Evolutionary conservation across 1,139 yeast species (phyloP), one percentile per base, ranked within the genome.

Genomic region (Saccharomycopsis phalli): DNA sequence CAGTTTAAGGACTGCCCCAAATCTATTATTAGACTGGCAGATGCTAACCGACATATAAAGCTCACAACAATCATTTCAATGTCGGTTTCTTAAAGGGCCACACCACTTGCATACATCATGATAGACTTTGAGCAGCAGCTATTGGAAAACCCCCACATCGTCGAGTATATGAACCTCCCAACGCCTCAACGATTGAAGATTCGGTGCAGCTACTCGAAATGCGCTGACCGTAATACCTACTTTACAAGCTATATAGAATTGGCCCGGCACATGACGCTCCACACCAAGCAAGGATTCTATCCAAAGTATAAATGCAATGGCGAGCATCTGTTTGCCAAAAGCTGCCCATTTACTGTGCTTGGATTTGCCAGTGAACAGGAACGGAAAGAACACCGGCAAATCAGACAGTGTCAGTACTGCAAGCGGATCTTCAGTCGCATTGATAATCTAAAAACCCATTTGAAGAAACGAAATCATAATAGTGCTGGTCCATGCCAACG

Each of bases 401-500:
- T 23, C 23, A 21, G 46, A 21, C 76, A 83, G 41, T 88, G 97
- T 59, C 81, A 81, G 36, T 73, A 69, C 53, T 88, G 97, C 59
- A 68, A 76, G 33, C 76, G 87, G 53, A 73, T 79, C 54, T 88
- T 88, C 56, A 78, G 91, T 22, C 69, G 96, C 37, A 65, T 86
- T 48, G 97, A 88, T 60, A 88, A 88, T 57, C 66, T 88, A 49
- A 72, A 95, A 29, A 44, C 47, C 8, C 47, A 44, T 29, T 14
- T 30, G 14, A 42, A 33, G 5, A n/a, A 14, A 26, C 18, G 30
- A 4, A 44, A 35, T 20, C 44, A 27, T 28, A 40, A 38, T 13
- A 36, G 34, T 14, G 31, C 29, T 5, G 42, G 46, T 29, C 47
- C 47, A 8, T 44, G 47, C 26, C 29, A 16, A n/a, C 18, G 31